Conservation (phyloP, 2,329 filamentous ascomycete species). For the Trichoderma sp. region DNA sequence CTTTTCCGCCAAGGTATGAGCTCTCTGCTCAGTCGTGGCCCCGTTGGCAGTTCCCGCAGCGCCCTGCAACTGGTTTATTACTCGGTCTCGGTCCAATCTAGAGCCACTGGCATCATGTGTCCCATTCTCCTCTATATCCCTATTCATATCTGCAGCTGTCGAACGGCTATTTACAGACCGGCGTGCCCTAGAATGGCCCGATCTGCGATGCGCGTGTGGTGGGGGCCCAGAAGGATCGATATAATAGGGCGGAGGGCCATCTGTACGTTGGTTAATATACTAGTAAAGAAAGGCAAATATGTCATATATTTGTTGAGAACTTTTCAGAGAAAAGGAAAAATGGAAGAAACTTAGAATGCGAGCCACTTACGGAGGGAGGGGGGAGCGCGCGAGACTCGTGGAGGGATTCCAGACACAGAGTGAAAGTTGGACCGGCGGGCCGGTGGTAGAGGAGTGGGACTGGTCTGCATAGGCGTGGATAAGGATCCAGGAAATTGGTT, state of each 20-base stretch:
- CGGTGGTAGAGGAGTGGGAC: neutral
- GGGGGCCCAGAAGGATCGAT: neutral
- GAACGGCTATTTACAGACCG: slow-evolving; percentile 28
- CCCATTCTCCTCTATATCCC: slow-evolving; percentile 26
- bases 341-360: neutral
- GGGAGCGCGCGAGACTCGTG: neutral
- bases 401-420: neutral
- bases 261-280: neutral
- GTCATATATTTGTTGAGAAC: neutral
- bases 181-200: slow-evolving; percentile 29
- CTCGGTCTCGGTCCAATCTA: neutral
- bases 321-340: neutral
- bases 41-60: slow-evolving; percentile 32
- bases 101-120: neutral
- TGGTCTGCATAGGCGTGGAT: slow-evolving; percentile 22
- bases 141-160: slow-evolving; percentile 25
- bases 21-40: slow-evolving; percentile 41
- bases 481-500: slow-evolving; percentile 21
- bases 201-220: slow-evolving; percentile 28
- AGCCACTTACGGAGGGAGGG: slow-evolving; percentile 13
- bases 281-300: neutral
- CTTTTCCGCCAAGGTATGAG: slow-evolving; percentile 43
- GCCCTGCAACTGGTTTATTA: slow-evolving; percentile 1
- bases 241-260: neutral
- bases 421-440: slow-evolving; percentile 12